These are phyloP conservation scores for Pseudohalonectria lignicola DNA, from an alignment of 2,329 filamentous ascomycete genomes.

Conservation along the genomic window DNA sequence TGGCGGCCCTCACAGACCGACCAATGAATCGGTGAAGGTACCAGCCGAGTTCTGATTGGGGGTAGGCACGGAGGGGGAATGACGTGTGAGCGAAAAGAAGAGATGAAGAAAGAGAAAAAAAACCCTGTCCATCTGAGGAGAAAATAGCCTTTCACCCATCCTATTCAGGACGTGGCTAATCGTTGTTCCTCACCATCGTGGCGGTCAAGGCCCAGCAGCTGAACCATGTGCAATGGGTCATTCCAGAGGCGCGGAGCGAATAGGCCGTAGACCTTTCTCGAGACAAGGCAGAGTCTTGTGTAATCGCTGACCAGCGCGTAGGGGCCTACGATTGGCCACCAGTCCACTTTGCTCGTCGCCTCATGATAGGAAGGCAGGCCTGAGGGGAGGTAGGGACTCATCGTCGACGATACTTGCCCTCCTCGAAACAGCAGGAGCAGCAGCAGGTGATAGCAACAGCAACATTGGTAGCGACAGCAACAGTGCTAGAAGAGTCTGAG, in stretches of 20 bases:
- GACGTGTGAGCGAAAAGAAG: background rate
- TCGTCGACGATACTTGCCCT: too few relatives aligned
- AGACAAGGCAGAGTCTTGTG: constrained; percentile 35
- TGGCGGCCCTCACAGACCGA: constrained; percentile 20
- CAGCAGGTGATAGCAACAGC: too few relatives aligned
- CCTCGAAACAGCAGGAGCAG: too few relatives aligned
- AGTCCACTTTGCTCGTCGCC: constrained; percentile 33
- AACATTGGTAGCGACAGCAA: too few relatives aligned
- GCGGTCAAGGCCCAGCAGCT: constrained; percentile 27
- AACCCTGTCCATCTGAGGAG: too few relatives aligned
- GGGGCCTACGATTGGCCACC: constrained; percentile 35
- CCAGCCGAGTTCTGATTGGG: constrained; percentile 33
- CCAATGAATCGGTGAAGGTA: constrained; percentile 33
- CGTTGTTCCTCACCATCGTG: constrained; percentile 16
- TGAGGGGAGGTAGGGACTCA: too few relatives aligned
- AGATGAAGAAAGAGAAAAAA: constrained; percentile 2
- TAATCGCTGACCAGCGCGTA: constrained; percentile 30
- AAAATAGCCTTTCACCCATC: too few relatives aligned
- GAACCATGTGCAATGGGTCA: constrained; percentile 30
- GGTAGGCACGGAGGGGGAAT: too few relatives aligned
- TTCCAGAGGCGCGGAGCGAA: constrained; percentile 44
- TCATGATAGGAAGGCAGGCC: constrained; percentile 42
- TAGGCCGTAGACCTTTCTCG: constrained; percentile 29
- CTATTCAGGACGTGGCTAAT: too few relatives aligned
- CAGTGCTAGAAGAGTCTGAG: too few relatives aligned